Base-by-base conservation (phyloP, 768 basidiomycete species). In the Hericium alpestre region DNA sequence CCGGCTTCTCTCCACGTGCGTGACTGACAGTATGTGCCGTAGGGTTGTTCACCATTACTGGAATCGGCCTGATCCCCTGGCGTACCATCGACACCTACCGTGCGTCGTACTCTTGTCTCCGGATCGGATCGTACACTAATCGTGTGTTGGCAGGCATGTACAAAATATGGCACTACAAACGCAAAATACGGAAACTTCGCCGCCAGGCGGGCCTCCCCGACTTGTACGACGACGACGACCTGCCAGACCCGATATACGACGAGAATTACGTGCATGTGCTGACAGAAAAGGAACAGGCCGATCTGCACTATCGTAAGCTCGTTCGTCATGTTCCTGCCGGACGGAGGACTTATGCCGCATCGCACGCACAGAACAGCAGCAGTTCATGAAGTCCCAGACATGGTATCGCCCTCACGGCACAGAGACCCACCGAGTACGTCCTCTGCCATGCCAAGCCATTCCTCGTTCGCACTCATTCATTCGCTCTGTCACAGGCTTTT, bases 321-420 rank as follows among this genome's bases (percentile, higher is more conserved):
- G 20, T 46, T 73, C 8, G 13, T 43, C 32, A 57, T n/a, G 20
- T n/a, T 20, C 20, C 20, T 22, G n/a, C 10, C 39, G 46, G 12
- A 10, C 59, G 39, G 25, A 32, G 47, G 58, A 40, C 59, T 40
- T 27, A 38, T 57, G 23, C 40, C 27, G 25, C 53, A 56, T 58
- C 25, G 41, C 56, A 32, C 37, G 54, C 15, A 38, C 48, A 87
- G 86, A 86, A 59, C 87, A 89, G 73, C 70, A 74, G 51, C 80
- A 84, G 67, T 87, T 88, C 58, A 77, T 79, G 62, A 74, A 82
- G 59, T 79, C 79, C 43, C 82, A 90, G 70, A 90, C 89, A 1
- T 93, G 90, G 90, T 93, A 92, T 70, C 73, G 86, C 53, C 81
- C 90, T 7, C 90, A 93, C 67, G 87, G 87, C 18, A 90, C 88